Conservation (phyloP, 192 early-diverging fungal species). For the Podila horticola region DNA sequence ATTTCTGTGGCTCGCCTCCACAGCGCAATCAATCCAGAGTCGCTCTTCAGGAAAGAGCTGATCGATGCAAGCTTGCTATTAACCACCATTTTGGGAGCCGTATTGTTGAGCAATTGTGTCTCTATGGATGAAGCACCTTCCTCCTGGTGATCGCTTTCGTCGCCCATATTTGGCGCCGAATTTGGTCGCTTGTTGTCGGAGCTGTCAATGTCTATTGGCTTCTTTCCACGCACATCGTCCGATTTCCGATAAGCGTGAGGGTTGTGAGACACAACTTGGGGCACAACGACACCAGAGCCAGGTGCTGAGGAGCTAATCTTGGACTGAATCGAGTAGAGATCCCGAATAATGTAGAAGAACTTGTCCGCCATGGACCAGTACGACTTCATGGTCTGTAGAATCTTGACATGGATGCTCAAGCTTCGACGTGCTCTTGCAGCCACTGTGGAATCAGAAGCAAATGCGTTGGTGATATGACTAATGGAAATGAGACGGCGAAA, state of each 20-base stretch:
- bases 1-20: slow-evolving; percentile 50
- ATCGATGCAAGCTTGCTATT: slow-evolving; percentile 37
- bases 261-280: slow-evolving; percentile 5
- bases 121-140: background rate
- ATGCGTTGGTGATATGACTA: slow-evolving; percentile 58
- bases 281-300: background rate
- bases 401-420: slow-evolving; percentile 54
- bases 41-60: slow-evolving; percentile 46
- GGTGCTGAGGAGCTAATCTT: slow-evolving; percentile 40
- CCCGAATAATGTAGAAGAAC: slow-evolving; percentile 62
- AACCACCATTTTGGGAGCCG: background rate
- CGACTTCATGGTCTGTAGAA: slow-evolving; percentile 52
- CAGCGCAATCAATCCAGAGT: slow-evolving; percentile 44
- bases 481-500: no score
- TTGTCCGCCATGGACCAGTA: slow-evolving; percentile 67
- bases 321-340: slow-evolving; percentile 61
- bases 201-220: background rate
- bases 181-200: background rate
- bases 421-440: slow-evolving; percentile 50
- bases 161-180: background rate
- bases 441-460: slow-evolving; percentile 46
- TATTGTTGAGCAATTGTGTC: background rate
- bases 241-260: background rate
- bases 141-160: background rate
- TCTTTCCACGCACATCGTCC: background rate